phyloP scores from a whole-genome alignment of 495 filamentous ascomycete genomes.

The Hamigera avellanea region DNA sequence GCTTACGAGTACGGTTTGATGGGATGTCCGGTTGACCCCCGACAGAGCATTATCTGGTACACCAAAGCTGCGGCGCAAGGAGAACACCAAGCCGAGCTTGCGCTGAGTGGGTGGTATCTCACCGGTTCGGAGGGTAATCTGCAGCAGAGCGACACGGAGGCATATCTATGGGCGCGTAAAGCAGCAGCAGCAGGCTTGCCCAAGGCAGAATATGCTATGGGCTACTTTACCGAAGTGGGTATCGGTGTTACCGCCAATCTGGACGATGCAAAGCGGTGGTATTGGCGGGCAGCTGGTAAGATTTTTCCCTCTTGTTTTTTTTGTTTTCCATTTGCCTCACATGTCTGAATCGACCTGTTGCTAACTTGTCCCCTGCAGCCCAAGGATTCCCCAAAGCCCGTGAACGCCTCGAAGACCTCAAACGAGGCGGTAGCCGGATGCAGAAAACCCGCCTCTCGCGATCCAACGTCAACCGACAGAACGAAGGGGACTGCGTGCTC shows the following conservation, averaged over 20 bases:
- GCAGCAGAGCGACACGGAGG: constrained; percentile 87
- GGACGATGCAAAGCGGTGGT: constrained; percentile 96
- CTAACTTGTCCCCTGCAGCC: constrained; percentile 36
- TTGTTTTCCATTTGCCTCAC: not conserved
- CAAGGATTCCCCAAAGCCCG: constrained; percentile 90
- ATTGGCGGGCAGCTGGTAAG: constrained; percentile 94
- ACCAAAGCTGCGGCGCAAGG: constrained; percentile 83
- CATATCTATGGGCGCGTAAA: constrained; percentile 94
- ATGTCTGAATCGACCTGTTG: too few relatives aligned
- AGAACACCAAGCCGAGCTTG: constrained; percentile 88
- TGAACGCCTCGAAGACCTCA: constrained; percentile 85
- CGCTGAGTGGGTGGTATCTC: constrained; percentile 91
- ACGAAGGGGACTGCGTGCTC: constrained; percentile 69
- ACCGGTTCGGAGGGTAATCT: constrained; percentile 83
- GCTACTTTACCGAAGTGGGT: constrained; percentile 91
- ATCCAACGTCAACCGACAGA: constrained; percentile 69
- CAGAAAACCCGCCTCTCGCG: constrained; percentile 73
- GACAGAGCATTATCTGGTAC: constrained; percentile 85
- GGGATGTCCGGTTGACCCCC: constrained; percentile 69
- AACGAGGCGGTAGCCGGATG: constrained; percentile 58
- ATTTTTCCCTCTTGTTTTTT: constrained; percentile 13
- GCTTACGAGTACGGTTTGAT: constrained; percentile 84
- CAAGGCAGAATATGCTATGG: constrained; percentile 97
- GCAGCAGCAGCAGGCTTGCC: constrained; percentile 72
- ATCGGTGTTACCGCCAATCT: constrained; percentile 79